These are phyloP conservation scores for Pseudopyricularia javanii DNA, from an alignment of 2,329 filamentous ascomycete genomes.

Conservation along the genomic window DNA sequence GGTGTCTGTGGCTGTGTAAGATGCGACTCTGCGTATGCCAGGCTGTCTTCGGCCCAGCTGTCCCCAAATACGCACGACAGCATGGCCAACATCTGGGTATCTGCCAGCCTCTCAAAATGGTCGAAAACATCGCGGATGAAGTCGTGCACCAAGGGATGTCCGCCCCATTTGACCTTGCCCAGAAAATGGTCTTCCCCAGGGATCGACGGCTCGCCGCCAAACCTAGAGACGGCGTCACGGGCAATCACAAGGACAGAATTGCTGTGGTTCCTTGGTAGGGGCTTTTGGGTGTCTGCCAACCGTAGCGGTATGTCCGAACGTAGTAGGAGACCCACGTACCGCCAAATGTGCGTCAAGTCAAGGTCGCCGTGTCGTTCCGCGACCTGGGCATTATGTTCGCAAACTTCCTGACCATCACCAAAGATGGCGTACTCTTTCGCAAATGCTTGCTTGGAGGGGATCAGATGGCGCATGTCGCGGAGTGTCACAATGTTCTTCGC, in stretches of 20 bases:
- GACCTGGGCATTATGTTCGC: slow-evolving; percentile 69
- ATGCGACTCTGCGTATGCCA: slow-evolving; percentile 44
- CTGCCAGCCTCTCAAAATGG: slow-evolving; percentile 49
- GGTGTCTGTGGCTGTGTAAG: slow-evolving; percentile 49
- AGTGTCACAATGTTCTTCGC: slow-evolving; percentile 64
- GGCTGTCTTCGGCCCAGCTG: slow-evolving; percentile 43
- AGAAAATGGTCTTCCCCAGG: slow-evolving; percentile 22
- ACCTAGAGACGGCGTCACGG: slow-evolving; percentile 41
- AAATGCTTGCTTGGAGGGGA: slow-evolving; percentile 70
- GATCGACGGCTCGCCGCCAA: slow-evolving; percentile 8
- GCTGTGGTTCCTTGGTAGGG: slow-evolving; percentile 29
- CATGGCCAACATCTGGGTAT: slow-evolving; percentile 62
- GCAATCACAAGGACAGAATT: slow-evolving; percentile 56
- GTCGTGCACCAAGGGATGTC: slow-evolving; percentile 49
- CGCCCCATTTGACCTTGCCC: slow-evolving; percentile 56
- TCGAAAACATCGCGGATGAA: slow-evolving; percentile 50
- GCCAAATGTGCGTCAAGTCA: slow-evolving; percentile 75
- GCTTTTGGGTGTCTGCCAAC: slow-evolving; percentile 30
- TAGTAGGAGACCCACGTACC: slow-evolving; percentile 64
- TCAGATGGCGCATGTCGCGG: slow-evolving; percentile 52
- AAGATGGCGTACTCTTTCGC: slow-evolving; percentile 75
- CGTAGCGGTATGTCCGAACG: slow-evolving; percentile 64
- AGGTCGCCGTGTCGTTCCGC: slow-evolving; percentile 57
- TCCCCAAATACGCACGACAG: slow-evolving; percentile 59
- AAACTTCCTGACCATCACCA: slow-evolving; percentile 70